Percentiles rank a stretch among this genome's conserved stretches.
Conservation (phyloP, 139 green algal species). For the Coelastrella sp. region DNA sequence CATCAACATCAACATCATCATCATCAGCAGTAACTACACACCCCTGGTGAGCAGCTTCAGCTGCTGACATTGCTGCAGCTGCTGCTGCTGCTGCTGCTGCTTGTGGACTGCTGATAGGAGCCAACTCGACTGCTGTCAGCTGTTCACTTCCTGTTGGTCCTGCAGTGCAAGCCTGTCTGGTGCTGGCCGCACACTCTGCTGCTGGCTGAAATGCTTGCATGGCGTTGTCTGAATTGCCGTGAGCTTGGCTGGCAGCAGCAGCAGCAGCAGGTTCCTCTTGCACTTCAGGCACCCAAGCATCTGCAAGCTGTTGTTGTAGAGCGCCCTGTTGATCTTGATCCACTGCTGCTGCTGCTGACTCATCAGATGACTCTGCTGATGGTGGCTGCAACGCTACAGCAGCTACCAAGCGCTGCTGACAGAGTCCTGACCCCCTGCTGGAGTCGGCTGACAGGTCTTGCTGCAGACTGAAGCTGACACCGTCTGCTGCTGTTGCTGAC, state of each 20-base stretch:
- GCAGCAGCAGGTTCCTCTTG: too few species aligned
- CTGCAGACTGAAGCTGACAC: background rate
- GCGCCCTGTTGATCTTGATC: background rate
- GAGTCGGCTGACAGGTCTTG: background rate
- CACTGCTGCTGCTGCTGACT: slow-evolving; percentile 1
- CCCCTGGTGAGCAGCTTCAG: background rate
- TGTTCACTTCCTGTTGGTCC: background rate
- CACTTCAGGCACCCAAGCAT: too few species aligned
- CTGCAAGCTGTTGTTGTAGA: background rate
- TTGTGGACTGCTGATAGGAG: background rate
- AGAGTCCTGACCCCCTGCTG: background rate
- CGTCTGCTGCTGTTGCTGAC: background rate
- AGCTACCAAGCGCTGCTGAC: background rate
- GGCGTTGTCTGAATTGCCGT: too few species aligned
- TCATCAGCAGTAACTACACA: background rate
- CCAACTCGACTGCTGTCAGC: too few species aligned
- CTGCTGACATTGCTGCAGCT: background rate
- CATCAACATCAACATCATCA: too few species aligned
- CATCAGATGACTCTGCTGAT: background rate
- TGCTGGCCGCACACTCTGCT: background rate
- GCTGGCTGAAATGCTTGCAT: background rate
- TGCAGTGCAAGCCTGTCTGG: background rate
- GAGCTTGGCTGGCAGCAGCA: too few species aligned
- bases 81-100: slow-evolving; percentile 15
- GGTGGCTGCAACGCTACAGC: background rate